These are phyloP conservation scores for Amylostereum areolatum DNA, from an alignment of 1,284 basidiomycete genomes.

Conservation along the genomic window DNA sequence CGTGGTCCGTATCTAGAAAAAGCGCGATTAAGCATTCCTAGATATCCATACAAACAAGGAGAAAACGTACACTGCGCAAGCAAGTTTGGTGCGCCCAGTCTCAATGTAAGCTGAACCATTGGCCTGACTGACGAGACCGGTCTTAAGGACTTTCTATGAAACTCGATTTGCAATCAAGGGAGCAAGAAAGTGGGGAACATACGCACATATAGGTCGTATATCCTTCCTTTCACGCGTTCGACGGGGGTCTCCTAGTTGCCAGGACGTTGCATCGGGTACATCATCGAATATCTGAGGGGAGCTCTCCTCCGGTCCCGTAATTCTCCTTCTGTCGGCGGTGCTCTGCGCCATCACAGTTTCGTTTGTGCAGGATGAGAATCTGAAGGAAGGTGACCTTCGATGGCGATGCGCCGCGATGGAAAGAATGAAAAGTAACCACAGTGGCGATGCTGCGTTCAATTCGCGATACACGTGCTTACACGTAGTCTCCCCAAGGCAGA, in stretches of 20 bases:
- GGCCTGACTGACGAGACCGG: slow-evolving; percentile 87
- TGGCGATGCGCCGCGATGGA: no score
- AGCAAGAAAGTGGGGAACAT: slow-evolving; percentile 8
- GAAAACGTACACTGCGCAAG: slow-evolving; percentile 80
- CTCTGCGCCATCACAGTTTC: slow-evolving; percentile 16
- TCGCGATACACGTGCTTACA: no score
- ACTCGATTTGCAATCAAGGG: neutral
- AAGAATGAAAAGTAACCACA: no score
- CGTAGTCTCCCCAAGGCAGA: no score
- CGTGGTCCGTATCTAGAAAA: slow-evolving; percentile 82
- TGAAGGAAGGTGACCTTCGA: no score
- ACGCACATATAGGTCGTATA: slow-evolving; percentile 81
- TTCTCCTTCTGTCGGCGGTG: slow-evolving; percentile 77
- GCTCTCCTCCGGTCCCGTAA: slow-evolving; percentile 85
- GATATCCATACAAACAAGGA: neutral
- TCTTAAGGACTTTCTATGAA: slow-evolving; percentile 65
- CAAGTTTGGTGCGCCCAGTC: slow-evolving; percentile 83
- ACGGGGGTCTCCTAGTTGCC: slow-evolving; percentile 31
- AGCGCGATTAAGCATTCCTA: neutral
- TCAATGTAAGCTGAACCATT: slow-evolving; percentile 97
- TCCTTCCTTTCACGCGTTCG: slow-evolving; percentile 51
- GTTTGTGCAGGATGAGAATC: neutral
- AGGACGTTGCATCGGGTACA: slow-evolving; percentile 27
- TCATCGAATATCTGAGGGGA: slow-evolving; percentile 56
- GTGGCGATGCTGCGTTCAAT: no score